These are phyloP conservation scores for Hortiboletus campestris DNA, from an alignment of 768 basidiomycete genomes.

Conservation along the genomic window DNA sequence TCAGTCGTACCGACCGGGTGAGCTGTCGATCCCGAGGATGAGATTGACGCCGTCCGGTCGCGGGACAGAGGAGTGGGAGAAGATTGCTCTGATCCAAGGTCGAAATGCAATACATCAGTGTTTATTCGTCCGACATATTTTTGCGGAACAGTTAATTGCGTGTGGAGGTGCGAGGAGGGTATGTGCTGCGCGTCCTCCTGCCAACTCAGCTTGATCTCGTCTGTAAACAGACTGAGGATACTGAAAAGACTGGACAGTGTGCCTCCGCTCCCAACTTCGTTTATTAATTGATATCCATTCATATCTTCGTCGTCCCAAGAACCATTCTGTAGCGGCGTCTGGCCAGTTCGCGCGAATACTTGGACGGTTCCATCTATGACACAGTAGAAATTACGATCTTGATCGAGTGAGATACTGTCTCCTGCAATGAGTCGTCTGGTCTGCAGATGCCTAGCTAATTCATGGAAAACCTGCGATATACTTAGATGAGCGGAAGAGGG, in stretches of 20 bases:
- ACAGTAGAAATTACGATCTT: constrained; percentile 96
- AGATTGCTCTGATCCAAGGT: constrained; percentile 37
- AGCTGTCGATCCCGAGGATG: constrained; percentile 69
- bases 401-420: constrained; percentile 86
- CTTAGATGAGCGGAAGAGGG: not conserved
- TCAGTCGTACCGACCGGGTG: constrained; percentile 39
- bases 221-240: constrained; percentile 94
- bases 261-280: constrained; percentile 94
- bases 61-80: constrained; percentile 31
- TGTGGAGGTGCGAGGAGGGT: constrained; percentile 28
- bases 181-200: constrained; percentile 52
- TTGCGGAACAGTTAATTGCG: constrained; percentile 21
- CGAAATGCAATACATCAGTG: constrained; percentile 64
- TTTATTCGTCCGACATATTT: constrained; percentile 42
- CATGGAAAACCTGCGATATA: constrained; percentile 79
- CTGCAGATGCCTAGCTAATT: constrained; percentile 93
- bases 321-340: constrained; percentile 47
- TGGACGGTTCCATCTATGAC: constrained; percentile 98
- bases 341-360: constrained; percentile 76
- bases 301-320: constrained; percentile 82
- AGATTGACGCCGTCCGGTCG: constrained; percentile 53
- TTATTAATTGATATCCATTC: constrained; percentile 95
- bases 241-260: constrained; percentile 96
- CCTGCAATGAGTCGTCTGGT: constrained; percentile 95
- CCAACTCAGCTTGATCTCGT: constrained; percentile 91